phyloP scores from a whole-genome alignment of 148 eudicot genomes.

The Heliosperma pusillum region DNA sequence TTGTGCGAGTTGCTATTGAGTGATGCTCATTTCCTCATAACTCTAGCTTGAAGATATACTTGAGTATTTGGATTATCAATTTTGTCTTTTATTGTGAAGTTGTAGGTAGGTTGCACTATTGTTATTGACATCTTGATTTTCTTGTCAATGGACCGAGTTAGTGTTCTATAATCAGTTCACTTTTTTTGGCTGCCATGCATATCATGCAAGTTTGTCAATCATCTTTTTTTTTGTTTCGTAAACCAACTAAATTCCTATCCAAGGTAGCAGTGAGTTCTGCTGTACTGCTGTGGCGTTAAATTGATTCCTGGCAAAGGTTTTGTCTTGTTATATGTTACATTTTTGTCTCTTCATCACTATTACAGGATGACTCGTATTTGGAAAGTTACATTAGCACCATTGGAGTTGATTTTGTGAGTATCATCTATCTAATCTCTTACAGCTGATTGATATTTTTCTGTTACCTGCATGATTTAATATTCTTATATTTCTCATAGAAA shows the following conservation, averaged over 20 bases:
- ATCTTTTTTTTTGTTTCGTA: not conserved
- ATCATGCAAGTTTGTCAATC: not conserved
- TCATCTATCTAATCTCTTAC: conserved; percentile 4
- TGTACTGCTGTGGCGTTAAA: not conserved
- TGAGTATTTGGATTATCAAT: not conserved
- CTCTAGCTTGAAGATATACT: not conserved
- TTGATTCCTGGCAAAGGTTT: not conserved
- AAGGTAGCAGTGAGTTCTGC: not conserved
- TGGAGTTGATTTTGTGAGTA: conserved; percentile 52
- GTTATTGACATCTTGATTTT: not conserved
- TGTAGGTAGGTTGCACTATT: not conserved
- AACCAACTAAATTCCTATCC: not conserved
- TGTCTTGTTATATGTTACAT: conserved; percentile 9
- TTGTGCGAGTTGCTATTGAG: not conserved
- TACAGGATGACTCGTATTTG: conserved; percentile 51
- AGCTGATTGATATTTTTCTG: not conserved
- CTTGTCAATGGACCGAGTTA: not conserved
- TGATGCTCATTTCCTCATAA: not conserved
- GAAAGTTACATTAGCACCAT: conserved; percentile 55
- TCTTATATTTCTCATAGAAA: conserved; percentile 28
- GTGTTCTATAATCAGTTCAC: not conserved
- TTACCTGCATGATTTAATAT: conserved; percentile 5
- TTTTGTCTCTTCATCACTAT: not conserved
- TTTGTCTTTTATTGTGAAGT: not conserved
- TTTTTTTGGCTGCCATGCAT: not conserved